These are phyloP conservation scores for Arthrobotrys sinensis DNA, from an alignment of 2,329 filamentous ascomycete species.

Conservation along the genomic window DNA sequence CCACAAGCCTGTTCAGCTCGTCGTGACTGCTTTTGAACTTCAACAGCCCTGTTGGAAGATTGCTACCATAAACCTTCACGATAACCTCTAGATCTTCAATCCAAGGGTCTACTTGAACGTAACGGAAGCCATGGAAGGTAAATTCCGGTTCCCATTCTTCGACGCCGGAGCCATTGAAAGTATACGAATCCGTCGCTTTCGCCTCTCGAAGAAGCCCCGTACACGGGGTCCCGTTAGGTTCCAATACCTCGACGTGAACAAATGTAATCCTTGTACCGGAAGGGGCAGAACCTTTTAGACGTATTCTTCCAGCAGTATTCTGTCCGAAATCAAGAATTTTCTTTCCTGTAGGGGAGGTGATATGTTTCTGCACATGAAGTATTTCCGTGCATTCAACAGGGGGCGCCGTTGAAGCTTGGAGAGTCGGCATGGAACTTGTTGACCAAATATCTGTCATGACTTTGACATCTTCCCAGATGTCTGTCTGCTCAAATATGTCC, in stretches of 20 bases:
- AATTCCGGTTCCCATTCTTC: slow-evolving; percentile 70
- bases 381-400: slow-evolving; percentile 35
- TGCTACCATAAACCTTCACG: slow-evolving; percentile 71
- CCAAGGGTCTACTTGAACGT: slow-evolving; percentile 71
- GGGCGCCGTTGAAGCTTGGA: slow-evolving; percentile 34
- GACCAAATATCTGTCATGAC: slow-evolving; percentile 30
- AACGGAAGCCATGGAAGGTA: slow-evolving; percentile 73
- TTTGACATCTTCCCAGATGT: slow-evolving; percentile 42
- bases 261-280: slow-evolving; percentile 37
- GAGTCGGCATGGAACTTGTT: neutral
- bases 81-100: slow-evolving; percentile 62
- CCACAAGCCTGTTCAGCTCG: slow-evolving; percentile 72
- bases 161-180: slow-evolving; percentile 45
- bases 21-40: slow-evolving; percentile 72
- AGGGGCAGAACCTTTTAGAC: slow-evolving; percentile 38
- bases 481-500: neutral
- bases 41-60: slow-evolving; percentile 70
- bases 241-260: slow-evolving; percentile 41
- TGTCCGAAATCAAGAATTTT: slow-evolving; percentile 54
- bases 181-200: slow-evolving; percentile 51
- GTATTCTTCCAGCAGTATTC: slow-evolving; percentile 45
- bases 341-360: slow-evolving; percentile 31
- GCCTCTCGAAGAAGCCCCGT: slow-evolving; percentile 46
- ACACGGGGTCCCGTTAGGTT: slow-evolving; percentile 42
- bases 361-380: slow-evolving; percentile 22